A percentile compares a stretch with the other conserved stretches of the same genome.
Conservation (phyloP, 768 basidiomycete genomes). For the Neoboletus brunneissimus region DNA sequence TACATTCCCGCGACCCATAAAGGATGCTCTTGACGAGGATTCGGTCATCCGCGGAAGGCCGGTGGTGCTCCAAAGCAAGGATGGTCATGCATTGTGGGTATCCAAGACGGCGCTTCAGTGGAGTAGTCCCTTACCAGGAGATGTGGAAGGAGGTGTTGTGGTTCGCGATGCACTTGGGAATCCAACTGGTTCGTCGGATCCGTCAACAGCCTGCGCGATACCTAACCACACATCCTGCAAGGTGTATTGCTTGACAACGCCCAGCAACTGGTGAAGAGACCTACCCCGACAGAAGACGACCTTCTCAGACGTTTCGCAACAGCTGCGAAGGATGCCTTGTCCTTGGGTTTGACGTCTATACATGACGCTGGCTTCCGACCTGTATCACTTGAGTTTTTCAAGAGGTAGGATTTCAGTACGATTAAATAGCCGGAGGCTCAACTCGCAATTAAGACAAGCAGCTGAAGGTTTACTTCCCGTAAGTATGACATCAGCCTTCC, state of each 20-base stretch:
- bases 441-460: constrained; percentile 51
- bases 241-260: constrained; percentile 87
- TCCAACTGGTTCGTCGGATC: constrained; percentile 58
- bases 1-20: not conserved
- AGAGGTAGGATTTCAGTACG: constrained; percentile 41
- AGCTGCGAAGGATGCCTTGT: constrained; percentile 65
- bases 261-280: constrained; percentile 66
- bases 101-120: constrained; percentile 56
- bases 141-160: constrained; percentile 79
- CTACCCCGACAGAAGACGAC: constrained; percentile 60
- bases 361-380: constrained; percentile 83
- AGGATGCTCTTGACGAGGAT: constrained; percentile 75
- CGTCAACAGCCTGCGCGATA: constrained; percentile 1
- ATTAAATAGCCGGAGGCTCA: not conserved
- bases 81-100: constrained; percentile 89
- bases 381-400: constrained; percentile 70
- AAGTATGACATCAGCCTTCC: constrained; percentile 12
- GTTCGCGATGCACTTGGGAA: constrained; percentile 61
- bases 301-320: constrained; percentile 57
- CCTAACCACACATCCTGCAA: constrained; percentile 22
- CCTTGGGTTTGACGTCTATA: constrained; percentile 73
- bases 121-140: constrained; percentile 61
- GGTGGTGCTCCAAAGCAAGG: constrained; percentile 79
- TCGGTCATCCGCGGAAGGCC: constrained; percentile 64
- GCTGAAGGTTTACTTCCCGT: constrained; percentile 61